phyloP scores from a whole-genome alignment of 2,329 filamentous ascomycete species.

The Stagonosporopsis vannaccii region DNA sequence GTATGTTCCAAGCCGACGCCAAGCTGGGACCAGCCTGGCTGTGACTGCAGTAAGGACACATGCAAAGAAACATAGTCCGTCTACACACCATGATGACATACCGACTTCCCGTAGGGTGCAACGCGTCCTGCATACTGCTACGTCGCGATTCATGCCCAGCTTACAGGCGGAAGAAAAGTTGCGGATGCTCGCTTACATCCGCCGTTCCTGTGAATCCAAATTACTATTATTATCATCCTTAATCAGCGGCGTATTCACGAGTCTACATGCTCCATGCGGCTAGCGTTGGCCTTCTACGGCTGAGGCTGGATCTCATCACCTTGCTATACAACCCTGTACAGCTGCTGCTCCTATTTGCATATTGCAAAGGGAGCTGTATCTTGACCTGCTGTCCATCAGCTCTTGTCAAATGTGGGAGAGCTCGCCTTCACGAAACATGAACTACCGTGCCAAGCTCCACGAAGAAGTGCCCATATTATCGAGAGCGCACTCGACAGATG shows the following conservation, averaged over 20 bases:
- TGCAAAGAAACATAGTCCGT: not conserved
- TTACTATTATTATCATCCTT: slow-evolving; percentile 39
- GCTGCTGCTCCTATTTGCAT: slow-evolving; percentile 20
- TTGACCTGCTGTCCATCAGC: not conserved
- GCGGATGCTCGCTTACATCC: slow-evolving; percentile 25
- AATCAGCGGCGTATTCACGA: slow-evolving; percentile 38
- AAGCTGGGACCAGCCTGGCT: not conserved
- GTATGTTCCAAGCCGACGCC: not conserved
- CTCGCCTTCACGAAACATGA: slow-evolving; percentile 21
- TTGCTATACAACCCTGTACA: slow-evolving; percentile 28
- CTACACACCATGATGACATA: not conserved
- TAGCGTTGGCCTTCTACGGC: slow-evolving; percentile 20
- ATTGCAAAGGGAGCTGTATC: not conserved
- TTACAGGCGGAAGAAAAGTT: not conserved
- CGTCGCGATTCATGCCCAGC: not conserved
- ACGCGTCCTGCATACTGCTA: not conserved
- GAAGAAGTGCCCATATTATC: slow-evolving; percentile 16
- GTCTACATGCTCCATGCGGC: slow-evolving; percentile 21
- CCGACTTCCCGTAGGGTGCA: not conserved
- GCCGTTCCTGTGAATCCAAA: slow-evolving; percentile 15
- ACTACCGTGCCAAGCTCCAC: slow-evolving; percentile 18
- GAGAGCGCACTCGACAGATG: slow-evolving; percentile 13
- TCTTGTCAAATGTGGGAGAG: not conserved
- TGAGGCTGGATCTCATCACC: slow-evolving; percentile 20
- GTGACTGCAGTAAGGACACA: not conserved